These are phyloP conservation scores for Verticillium nonalfalfae DNA, from an alignment of 2,329 filamentous ascomycete genomes.

Conservation along the genomic window DNA sequence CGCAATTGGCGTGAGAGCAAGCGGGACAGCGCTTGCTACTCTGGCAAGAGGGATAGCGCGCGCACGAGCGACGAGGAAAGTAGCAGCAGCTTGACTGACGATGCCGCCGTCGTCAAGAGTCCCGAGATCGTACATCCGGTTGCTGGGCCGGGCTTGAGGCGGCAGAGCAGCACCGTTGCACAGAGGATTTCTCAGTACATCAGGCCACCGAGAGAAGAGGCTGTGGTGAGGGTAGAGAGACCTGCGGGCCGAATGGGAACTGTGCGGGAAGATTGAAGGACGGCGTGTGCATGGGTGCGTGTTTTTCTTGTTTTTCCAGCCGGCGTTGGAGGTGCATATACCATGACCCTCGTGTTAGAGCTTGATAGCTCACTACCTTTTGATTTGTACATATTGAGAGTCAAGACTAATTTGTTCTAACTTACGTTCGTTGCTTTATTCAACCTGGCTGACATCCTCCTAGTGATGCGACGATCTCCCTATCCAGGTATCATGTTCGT, in stretches of 20 bases:
- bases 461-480: too few relatives aligned
- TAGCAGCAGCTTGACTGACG: neutral
- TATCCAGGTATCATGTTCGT: too few relatives aligned
- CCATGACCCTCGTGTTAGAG: neutral
- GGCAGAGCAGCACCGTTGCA: conserved; percentile 22
- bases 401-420: too few relatives aligned
- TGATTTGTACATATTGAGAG: too few relatives aligned
- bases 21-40: conserved; percentile 8
- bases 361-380: neutral
- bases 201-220: conserved; percentile 12
- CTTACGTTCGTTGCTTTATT: too few relatives aligned
- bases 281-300: neutral
- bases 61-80: conserved; percentile 6
- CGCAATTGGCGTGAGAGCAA: conserved; percentile 9
- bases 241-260: neutral
- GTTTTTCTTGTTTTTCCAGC: neutral
- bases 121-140: neutral
- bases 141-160: conserved; percentile 7
- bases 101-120: neutral
- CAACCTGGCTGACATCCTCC: too few relatives aligned
- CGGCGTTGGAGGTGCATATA: neutral
- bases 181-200: conserved; percentile 43
- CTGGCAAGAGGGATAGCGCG: conserved; percentile 6
- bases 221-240: neutral
- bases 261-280: neutral